Evolutionary conservation across 2,329 filamentous ascomycete species (phyloP), one percentile per base, ranked within the genome.

Genomic region (Clarireedia paspali): DNA sequence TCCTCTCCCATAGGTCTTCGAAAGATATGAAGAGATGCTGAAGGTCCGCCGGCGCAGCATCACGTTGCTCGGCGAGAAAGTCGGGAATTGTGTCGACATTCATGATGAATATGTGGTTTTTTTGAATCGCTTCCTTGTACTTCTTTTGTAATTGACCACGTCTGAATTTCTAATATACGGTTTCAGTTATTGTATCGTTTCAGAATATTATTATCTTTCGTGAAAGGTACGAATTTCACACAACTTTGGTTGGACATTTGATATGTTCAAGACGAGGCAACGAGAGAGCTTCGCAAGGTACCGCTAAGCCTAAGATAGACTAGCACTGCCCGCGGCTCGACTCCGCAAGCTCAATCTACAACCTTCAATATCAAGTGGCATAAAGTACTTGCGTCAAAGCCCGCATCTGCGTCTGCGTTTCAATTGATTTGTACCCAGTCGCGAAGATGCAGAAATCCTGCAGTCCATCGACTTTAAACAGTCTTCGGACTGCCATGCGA

Each of bases 1-100:
- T 96, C 68, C 92, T 86, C 78, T 99, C 94, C 94, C 94, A 99
- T 70, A 85, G 89, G 71, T 95, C 91, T 77, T 99, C 94, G 64
- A 99, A 96, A 67, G 87, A 84, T 66, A 99, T 81, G 72, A 96
- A 89, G 68, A 89, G 83, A 67, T 87, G 82, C 75, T 96, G 91
- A 53, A 95, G 82, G 71, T 95, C 88, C 65, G 91, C 88, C 52
- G 91, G 88, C 67, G 91, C 89, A 71, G 85, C 78, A 70, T 96
- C 90, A 71, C 91, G 88, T 81, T 95, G 89, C 66, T 95, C 87
- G 59, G 85, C 83, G 62, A 99, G 87, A 75, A 97, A 95, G 72
- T 95, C 89, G 70, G 89, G 82, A 72, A 97, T 94, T 69, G 86
- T 84, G 72, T 95, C 89, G 75, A 83, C 80, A 73, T 88, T 91